Base-by-base conservation (phyloP, 2,329 filamentous ascomycete genomes). In the Cercospora sojina region DNA sequence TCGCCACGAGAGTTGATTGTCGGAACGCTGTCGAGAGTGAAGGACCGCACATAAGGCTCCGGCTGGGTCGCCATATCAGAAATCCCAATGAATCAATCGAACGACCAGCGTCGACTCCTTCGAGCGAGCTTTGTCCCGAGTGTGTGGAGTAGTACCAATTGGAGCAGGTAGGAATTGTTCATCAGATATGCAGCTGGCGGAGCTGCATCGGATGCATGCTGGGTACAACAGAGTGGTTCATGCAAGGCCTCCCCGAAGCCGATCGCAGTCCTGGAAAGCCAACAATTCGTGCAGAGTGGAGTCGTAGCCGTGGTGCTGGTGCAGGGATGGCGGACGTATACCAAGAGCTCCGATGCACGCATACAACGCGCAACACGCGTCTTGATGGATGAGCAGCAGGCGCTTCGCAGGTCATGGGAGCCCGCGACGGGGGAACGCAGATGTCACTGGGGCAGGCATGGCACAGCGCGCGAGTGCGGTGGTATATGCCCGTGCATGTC, bases 121-220 rank as follows among this genome's bases (percentile, higher is more conserved):
- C 20, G 31, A 59, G 56, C 32, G 56, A 20, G 18, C 31, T 10
- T 13, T 51, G 47, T 51, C 47, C 47, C 47, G 47, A 27, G 47
- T 6, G 13, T 7, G 47, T 27, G 47, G 23, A 51, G 23, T 25
- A 23, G 47, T 51, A 16, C 47, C 47, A 51, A 51, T 27, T 27
- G 47, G 20, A 49, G 47, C 12, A 16, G 20, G 23, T 12, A 51
- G 23, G 58, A 51, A 27, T 29, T 47, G 32, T 20, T 25, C 59
- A 27, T 59, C 47, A 64, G 35, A 60, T 64, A 61, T 67, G 61
- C 31, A 31, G 51, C 58, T 23, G 38, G 18, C 38, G 23, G n/a
- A 32, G 32, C 53, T 59, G 20, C 76, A 72, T 13, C 75, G 73
- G 32, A 74, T 74, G 73, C 77, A 69, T 27, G 68, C 59, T 55